Evolutionary conservation across 371 early-diverging fungal species (phyloP).

Genomic region (Rhizomucor miehei): DNA sequence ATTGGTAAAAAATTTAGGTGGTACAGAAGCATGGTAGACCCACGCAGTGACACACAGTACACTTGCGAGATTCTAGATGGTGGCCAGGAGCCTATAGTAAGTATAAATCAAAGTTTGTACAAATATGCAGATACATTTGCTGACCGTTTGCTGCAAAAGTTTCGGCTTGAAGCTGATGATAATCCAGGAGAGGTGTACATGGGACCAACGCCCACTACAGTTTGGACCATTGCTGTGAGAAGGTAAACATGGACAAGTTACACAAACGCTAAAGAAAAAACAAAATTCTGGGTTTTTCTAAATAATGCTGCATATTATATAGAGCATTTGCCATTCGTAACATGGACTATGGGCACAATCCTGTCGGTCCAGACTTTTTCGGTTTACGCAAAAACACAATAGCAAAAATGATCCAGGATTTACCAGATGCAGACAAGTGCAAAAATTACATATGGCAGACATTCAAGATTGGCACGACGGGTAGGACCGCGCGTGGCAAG

Average conservation of each 20-base stretch:
- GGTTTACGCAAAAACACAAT: conserved; percentile 88
- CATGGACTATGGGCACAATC: conserved; percentile 77
- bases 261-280: neutral
- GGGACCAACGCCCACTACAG: conserved; percentile 53
- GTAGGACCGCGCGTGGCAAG: conserved; percentile 23
- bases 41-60: conserved; percentile 66
- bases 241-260: neutral
- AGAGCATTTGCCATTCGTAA: conserved; percentile 67
- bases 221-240: conserved; percentile 52
- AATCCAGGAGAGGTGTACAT: conserved; percentile 26
- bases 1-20: conserved; percentile 32
- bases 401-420: conserved; percentile 87
- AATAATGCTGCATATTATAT: neutral
- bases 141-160: conserved; percentile 3
- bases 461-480: conserved; percentile 25
- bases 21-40: conserved; percentile 79
- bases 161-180: conserved; percentile 44
- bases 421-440: conserved; percentile 78
- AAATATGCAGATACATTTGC: neutral
- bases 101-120: neutral
- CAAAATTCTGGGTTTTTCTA: neutral
- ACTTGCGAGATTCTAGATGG: conserved; percentile 82
- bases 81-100: conserved; percentile 69
- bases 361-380: conserved; percentile 91
- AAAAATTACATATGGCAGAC: conserved; percentile 73